These are phyloP conservation scores for Eimeria brunetti DNA, from an alignment of 169 alveolate genomes.

Conservation along the genomic window DNA sequence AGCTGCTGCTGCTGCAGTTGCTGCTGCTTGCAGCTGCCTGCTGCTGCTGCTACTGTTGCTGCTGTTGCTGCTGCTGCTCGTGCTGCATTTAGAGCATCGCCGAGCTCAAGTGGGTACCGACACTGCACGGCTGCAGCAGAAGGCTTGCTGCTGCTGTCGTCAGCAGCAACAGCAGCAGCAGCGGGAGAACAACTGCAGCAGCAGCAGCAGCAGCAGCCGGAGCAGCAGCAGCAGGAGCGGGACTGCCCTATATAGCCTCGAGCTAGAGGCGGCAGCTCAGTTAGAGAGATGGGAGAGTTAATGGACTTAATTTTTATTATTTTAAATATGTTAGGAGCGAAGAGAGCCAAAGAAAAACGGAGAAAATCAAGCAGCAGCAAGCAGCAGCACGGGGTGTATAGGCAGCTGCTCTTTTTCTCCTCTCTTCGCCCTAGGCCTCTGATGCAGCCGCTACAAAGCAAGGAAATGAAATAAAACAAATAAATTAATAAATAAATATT, in stretches of 20 bases:
- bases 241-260: no score
- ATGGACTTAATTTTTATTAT: no score
- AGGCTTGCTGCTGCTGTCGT: neutral
- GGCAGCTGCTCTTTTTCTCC: neutral
- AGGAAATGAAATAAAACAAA: no score
- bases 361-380: neutral
- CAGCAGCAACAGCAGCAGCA: neutral
- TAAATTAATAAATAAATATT: no score
- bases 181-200: neutral
- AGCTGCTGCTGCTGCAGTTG: no score
- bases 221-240: neutral
- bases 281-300: no score
- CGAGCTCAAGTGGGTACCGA: neutral
- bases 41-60: neutral
- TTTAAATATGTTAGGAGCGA: no score
- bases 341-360: no score
- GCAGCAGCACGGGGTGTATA: neutral
- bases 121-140: neutral
- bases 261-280: no score
- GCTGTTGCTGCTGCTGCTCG: slow-evolving; percentile 12
- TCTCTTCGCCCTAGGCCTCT: neutral
- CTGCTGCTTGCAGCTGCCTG: no score
- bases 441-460: no score
- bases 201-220: neutral
- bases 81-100: neutral